Evolutionary conservation across 2,329 filamentous ascomycete genomes (phyloP).

Genomic region (Gremmenia infestans): DNA sequence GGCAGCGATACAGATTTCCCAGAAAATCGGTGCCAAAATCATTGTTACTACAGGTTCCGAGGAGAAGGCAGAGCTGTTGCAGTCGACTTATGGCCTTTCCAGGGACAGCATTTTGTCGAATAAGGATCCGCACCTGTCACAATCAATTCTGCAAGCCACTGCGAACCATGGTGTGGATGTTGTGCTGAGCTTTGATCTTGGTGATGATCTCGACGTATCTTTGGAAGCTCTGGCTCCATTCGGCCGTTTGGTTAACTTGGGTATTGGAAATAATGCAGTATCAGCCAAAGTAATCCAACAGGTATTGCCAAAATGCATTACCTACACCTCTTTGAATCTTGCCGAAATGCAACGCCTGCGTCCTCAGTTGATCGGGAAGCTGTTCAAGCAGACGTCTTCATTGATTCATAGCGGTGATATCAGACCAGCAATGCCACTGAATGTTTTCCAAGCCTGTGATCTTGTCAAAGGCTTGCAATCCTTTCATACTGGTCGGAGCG

Average conservation of each 20-base stretch:
- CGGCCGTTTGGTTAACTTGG: slow-evolving; percentile 32
- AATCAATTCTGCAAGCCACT: too few relatives aligned
- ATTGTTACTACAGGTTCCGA: slow-evolving; percentile 29
- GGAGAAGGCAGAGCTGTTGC: slow-evolving; percentile 29
- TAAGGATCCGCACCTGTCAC: not conserved
- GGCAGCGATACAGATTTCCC: slow-evolving; percentile 30
- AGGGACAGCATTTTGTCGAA: slow-evolving; percentile 32
- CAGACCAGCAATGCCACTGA: not conserved
- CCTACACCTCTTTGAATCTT: too few relatives aligned
- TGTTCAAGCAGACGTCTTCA: not conserved
- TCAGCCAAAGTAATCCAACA: too few relatives aligned
- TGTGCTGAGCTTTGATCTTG: slow-evolving; percentile 25
- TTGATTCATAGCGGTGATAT: not conserved
- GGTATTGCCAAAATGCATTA: too few relatives aligned
- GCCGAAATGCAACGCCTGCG: too few relatives aligned
- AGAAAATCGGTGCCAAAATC: slow-evolving; percentile 21
- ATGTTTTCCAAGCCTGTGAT: slow-evolving; percentile 7
- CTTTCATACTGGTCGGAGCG: slow-evolving; percentile 14
- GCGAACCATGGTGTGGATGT: slow-evolving; percentile 25
- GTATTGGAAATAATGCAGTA: slow-evolving; percentile 30
- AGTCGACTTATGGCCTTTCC: slow-evolving; percentile 31
- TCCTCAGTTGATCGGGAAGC: not conserved
- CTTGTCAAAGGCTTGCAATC: slow-evolving; percentile 11
- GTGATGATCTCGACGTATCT: slow-evolving; percentile 34
- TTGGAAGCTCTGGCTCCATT: slow-evolving; percentile 38